phyloP scores from a whole-genome alignment of 2,329 filamentous ascomycete species.

The Xylaria sp. region DNA sequence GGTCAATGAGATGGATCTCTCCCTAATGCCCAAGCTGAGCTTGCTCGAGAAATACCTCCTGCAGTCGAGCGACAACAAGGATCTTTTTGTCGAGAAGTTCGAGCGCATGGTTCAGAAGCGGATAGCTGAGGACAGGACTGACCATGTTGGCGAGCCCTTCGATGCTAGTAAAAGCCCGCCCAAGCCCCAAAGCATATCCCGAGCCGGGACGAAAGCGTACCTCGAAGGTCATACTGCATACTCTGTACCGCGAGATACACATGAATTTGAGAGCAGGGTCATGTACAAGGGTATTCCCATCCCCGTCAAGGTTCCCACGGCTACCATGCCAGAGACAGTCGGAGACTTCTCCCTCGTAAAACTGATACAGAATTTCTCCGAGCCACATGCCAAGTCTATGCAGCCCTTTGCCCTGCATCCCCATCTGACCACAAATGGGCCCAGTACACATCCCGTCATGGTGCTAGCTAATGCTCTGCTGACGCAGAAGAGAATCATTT shows the following conservation, averaged over 20 bases:
- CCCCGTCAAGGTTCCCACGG: constrained; percentile 94
- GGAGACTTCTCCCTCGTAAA: constrained; percentile 98
- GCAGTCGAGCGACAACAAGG: constrained; percentile 91
- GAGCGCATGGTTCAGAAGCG: constrained; percentile 91
- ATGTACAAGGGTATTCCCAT: constrained; percentile 97
- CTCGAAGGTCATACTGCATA: constrained; percentile 74
- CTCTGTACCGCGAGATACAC: constrained; percentile 88
- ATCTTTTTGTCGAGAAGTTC: constrained; percentile 98
- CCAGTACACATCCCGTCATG: constrained; percentile 92
- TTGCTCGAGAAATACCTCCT: constrained; percentile 86
- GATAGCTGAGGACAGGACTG: constrained; percentile 71
- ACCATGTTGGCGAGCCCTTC: constrained; percentile 55
- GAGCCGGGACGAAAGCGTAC: constrained; percentile 72
- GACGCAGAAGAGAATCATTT: constrained; percentile 96
- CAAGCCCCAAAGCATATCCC: constrained; percentile 62
- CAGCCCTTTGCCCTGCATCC: constrained; percentile 88
- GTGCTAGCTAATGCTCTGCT: constrained; percentile 93
- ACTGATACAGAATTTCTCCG: constrained; percentile 93
- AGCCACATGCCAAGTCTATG: constrained; percentile 81
- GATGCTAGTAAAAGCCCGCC: constrained; percentile 63
- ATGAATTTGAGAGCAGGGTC: constrained; percentile 96
- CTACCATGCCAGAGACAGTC: constrained; percentile 93
- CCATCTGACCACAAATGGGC: constrained; percentile 91
- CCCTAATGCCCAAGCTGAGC: constrained; percentile 87
- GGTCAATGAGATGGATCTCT: constrained; percentile 96